These are phyloP conservation scores for Beauveria medogensis DNA, from an alignment of 2,329 filamentous ascomycete genomes.

Conservation along the genomic window DNA sequence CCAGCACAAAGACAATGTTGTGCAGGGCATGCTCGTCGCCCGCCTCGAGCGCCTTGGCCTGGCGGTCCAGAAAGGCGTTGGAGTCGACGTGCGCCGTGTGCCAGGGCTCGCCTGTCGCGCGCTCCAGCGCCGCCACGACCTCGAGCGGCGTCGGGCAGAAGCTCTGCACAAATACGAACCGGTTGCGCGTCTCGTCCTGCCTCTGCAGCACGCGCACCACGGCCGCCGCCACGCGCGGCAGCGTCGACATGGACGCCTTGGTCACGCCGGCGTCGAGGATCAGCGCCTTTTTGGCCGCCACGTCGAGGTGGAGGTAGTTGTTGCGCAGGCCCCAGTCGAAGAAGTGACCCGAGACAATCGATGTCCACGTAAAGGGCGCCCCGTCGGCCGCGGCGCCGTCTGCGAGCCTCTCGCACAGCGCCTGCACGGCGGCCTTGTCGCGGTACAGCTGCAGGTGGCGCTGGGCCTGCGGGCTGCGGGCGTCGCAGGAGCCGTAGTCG, in stretches of 20 bases:
- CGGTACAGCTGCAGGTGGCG: conserved; percentile 26
- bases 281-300: conserved; percentile 31
- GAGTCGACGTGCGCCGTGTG: conserved; percentile 25
- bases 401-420: conserved; percentile 21
- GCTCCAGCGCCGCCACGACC: conserved; percentile 41
- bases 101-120: conserved; percentile 36
- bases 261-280: conserved; percentile 45
- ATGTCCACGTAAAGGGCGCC: conserved; percentile 42
- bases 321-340: conserved; percentile 41
- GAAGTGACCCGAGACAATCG: conserved; percentile 35
- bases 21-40: conserved; percentile 32
- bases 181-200: conserved; percentile 44
- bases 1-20: conserved; percentile 42
- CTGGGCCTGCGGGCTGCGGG: conserved; percentile 26
- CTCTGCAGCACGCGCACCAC: conserved; percentile 42
- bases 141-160: conserved; percentile 39
- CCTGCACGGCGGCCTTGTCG: conserved; percentile 26
- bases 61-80: conserved; percentile 29
- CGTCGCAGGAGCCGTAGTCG: conserved; percentile 42
- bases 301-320: conserved; percentile 34
- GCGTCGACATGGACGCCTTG: conserved; percentile 39
- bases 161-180: conserved; percentile 37
- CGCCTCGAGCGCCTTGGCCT: conserved; percentile 29
- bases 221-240: conserved; percentile 39
- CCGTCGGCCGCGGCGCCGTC: conserved; percentile 21